A percentile compares a stretch with the other conserved stretches of the same genome.
These are phyloP conservation scores for Calocybe indica DNA, from an alignment of 768 basidiomycete species.

Conservation along the genomic window DNA sequence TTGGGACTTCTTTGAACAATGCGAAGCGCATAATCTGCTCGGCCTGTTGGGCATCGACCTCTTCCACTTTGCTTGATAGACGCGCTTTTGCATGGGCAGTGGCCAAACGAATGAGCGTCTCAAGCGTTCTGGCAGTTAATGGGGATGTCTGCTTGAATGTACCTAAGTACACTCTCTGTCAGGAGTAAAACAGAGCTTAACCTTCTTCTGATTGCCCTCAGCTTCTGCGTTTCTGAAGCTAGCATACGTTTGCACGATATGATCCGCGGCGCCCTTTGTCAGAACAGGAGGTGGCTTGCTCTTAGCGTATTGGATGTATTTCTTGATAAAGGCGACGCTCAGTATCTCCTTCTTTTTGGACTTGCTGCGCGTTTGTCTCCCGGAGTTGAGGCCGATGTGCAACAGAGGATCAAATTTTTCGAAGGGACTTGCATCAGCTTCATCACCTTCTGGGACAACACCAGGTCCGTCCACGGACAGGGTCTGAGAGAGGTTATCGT, in stretches of 20 bases:
- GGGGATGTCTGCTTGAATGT: constrained; percentile 74
- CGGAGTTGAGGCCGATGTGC: constrained; percentile 69
- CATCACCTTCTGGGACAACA: constrained; percentile 45
- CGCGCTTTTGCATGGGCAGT: constrained; percentile 98
- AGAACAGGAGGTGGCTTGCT: constrained; percentile 78
- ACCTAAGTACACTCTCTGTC: constrained; percentile 7
- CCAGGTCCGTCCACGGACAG: constrained; percentile 82
- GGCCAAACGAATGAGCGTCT: constrained; percentile 95
- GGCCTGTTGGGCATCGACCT: constrained; percentile 81
- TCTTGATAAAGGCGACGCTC: constrained; percentile 93
- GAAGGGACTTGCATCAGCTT: constrained; percentile 72
- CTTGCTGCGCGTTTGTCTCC: constrained; percentile 48
- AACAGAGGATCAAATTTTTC: constrained; percentile 96
- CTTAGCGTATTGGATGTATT: constrained; percentile 97
- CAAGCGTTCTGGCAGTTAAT: constrained; percentile 95
- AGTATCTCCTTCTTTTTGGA: constrained; percentile 77
- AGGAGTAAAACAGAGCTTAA: constrained; percentile 16
- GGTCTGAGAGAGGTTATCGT: constrained; percentile 84
- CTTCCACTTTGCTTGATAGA: constrained; percentile 78
- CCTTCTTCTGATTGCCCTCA: constrained; percentile 87
- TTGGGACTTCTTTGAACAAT: constrained; percentile 94
- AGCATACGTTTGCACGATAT: constrained; percentile 90
- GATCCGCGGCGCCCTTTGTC: constrained; percentile 90
- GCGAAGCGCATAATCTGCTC: constrained; percentile 97
- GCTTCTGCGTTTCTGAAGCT: constrained; percentile 88